Evolutionary conservation across 73 alveolate genomes (phyloP).

Genomic region (Tetrahymena malaccensis): DNA sequence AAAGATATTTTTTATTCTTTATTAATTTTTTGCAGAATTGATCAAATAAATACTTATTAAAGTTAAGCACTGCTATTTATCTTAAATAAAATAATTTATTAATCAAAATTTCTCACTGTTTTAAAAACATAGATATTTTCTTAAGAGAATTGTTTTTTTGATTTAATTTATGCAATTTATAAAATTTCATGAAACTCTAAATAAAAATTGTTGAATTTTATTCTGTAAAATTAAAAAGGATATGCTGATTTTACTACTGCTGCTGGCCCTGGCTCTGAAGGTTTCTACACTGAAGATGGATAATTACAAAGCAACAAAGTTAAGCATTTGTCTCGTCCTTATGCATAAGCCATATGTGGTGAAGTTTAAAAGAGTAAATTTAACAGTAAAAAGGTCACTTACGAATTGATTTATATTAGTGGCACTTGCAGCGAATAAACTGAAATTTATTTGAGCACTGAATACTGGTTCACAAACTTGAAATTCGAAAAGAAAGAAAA

Average conservation of each 20-base stretch:
- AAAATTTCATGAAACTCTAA: neutral
- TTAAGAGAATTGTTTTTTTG: too few relatives aligned
- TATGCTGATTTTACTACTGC: constrained; percentile 68
- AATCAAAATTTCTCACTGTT: too few relatives aligned
- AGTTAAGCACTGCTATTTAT: too few relatives aligned
- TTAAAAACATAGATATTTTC: too few relatives aligned
- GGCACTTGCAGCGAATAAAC: neutral
- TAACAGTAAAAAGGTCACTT: neutral
- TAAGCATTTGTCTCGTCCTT: constrained; percentile 51
- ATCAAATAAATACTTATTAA: too few relatives aligned
- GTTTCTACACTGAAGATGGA: constrained; percentile 59
- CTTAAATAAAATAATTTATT: too few relatives aligned
- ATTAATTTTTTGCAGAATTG: too few relatives aligned
- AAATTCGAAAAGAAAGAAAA: neutral
- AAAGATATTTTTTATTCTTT: too few relatives aligned
- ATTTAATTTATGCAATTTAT: too few relatives aligned
- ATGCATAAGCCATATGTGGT: constrained; percentile 58
- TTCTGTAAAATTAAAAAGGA: neutral
- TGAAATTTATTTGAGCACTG: neutral
- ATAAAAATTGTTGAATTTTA: neutral
- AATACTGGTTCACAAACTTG: neutral
- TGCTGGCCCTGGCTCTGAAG: constrained; percentile 61
- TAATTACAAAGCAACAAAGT: constrained; percentile 52
- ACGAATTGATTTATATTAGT: neutral
- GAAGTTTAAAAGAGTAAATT: neutral